Conservation (phyloP, 495 filamentous ascomycete genomes). For the Aspergillus avenaceus region DNA sequence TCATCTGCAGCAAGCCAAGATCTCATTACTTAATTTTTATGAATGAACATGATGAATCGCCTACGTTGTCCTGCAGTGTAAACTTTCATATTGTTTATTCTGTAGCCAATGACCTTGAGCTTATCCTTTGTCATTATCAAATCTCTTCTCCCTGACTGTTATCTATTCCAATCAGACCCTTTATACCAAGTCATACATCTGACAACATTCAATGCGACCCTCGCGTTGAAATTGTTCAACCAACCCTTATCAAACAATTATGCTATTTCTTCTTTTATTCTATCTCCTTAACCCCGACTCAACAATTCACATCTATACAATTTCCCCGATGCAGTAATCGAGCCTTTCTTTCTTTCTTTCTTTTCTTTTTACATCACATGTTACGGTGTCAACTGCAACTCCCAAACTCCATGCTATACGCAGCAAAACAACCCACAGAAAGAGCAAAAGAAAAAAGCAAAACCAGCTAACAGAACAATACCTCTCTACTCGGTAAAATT, state of each 20-base stretch:
- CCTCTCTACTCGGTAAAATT: conserved; percentile 47
- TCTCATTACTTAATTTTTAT: conserved; percentile 8
- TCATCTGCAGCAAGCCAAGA: not conserved
- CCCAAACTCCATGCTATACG: conserved; percentile 20
- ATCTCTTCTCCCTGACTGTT: not conserved
- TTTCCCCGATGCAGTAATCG: not conserved
- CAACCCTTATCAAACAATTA: too few species aligned
- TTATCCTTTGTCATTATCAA: conserved; percentile 1
- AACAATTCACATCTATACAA: not conserved
- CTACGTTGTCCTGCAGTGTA: not conserved
- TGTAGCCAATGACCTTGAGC: not conserved
- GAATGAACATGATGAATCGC: conserved; percentile 3
- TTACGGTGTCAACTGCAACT: conserved; percentile 3
- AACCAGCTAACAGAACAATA: not conserved
- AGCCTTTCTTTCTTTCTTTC: too few species aligned
- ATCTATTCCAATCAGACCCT: not conserved
- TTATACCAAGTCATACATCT: not conserved
- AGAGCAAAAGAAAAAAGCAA: not conserved
- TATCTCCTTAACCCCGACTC: not conserved
- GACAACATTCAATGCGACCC: not conserved
- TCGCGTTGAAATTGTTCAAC: too few species aligned
- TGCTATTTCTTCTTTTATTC: too few species aligned
- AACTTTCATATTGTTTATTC: not conserved
- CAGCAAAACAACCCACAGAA: not conserved
- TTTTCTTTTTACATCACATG: not conserved